A percentile compares a stretch with the other conserved stretches of the same genome.
phyloP scores from a whole-genome alignment of 352 stramenopile species.

The Aphanomyces stellatus region DNA sequence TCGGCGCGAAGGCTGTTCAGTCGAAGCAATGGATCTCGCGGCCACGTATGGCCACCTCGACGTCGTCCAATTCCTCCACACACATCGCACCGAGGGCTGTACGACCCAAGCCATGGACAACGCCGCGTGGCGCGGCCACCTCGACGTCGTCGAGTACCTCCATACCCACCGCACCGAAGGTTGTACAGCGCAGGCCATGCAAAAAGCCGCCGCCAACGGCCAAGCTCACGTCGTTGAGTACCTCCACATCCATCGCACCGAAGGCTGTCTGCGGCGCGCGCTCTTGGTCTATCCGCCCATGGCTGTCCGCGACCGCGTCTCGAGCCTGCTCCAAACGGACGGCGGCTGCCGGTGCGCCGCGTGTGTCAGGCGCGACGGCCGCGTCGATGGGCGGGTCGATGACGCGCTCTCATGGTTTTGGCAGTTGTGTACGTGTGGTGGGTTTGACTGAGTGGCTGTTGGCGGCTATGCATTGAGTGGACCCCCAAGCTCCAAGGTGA shows the following conservation, averaged over 20 bases:
- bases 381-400: too few species aligned
- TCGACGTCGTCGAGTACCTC: not conserved
- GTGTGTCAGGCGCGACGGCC: too few species aligned
- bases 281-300: too few species aligned
- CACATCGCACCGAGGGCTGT: slow-evolving; percentile 17
- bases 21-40: slow-evolving; percentile 5
- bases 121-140: not conserved
- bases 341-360: too few species aligned
- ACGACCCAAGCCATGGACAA: slow-evolving; percentile 17
- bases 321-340: too few species aligned
- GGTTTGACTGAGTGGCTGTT: too few species aligned
- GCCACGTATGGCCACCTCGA: not conserved
- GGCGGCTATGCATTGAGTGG: too few species aligned
- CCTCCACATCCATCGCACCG: slow-evolving; percentile 8
- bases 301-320: too few species aligned
- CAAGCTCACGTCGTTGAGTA: slow-evolving; percentile 19
- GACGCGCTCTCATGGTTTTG: too few species aligned
- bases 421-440: too few species aligned
- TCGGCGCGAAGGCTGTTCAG: slow-evolving; percentile 6
- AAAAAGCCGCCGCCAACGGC: slow-evolving; percentile 19
- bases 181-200: slow-evolving; percentile 16
- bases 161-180: not conserved
- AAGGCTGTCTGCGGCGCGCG: slow-evolving; percentile 3
- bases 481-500: too few species aligned
- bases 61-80: slow-evolving; percentile 19